Conservation (phyloP, 345 rosid genomes). For the Citrus inodora region DNA sequence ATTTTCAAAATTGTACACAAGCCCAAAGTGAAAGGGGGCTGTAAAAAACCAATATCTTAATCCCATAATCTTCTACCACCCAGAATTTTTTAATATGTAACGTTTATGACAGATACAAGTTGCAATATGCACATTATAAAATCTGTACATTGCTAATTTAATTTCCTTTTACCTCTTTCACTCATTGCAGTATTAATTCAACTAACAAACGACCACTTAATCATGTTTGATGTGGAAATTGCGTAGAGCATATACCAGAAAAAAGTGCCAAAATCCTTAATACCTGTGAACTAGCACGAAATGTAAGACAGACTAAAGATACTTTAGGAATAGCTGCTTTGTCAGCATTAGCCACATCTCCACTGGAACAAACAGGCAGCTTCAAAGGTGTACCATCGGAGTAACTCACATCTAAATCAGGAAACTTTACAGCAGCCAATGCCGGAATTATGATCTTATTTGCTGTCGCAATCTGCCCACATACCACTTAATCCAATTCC, state of each 20-base stretch:
- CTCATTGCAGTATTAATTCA: neutral
- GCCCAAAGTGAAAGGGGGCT: neutral
- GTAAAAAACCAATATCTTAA: neutral
- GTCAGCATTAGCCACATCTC: conserved; percentile 26
- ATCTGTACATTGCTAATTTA: neutral
- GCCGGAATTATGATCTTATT: conserved; percentile 64
- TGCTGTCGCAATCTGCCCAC: conserved; percentile 70
- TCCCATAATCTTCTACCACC: neutral
- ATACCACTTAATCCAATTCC: neutral
- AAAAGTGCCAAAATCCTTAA: neutral
- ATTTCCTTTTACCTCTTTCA: neutral
- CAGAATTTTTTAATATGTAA: neutral
- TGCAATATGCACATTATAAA: neutral
- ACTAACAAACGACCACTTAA: neutral
- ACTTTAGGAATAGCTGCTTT: conserved; percentile 40
- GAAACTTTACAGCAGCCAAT: conserved; percentile 63
- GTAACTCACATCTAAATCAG: conserved; percentile 46
- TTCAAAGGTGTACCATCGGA: conserved; percentile 52
- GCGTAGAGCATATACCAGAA: neutral
- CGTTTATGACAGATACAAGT: neutral
- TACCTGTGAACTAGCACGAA: conserved; percentile 89
- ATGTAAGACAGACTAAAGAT: conserved; percentile 70
- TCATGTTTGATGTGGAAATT: neutral
- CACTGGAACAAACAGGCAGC: conserved; percentile 50
- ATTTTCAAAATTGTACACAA: neutral